Evolutionary conservation across 2,329 filamentous ascomycete genomes (phyloP), one percentile per base, ranked within the genome.

Genomic region (Xylaria sp.): DNA sequence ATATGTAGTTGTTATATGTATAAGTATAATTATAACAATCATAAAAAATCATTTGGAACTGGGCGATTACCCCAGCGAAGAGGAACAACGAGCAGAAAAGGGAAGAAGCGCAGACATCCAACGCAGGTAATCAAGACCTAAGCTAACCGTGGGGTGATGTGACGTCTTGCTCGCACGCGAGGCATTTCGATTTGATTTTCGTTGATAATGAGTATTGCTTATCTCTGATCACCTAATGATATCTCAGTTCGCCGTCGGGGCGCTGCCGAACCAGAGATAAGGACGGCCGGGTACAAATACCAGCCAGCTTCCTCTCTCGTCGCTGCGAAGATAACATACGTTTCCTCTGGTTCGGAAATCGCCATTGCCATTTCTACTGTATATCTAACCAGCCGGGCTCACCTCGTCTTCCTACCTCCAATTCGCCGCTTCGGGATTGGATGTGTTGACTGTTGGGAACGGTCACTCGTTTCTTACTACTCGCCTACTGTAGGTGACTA

Each of bases 121-220:
- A 19, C n/a, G 29, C 35, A 47, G 27, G 29, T 54, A 55, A 62
- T 58, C 35, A 43, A 54, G 43, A 53, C 49, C 51, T 58, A 56
- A 56, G n/a, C n/a, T n/a, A 17, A 29, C 23, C 63, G 65, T 67
- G 65, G 63, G 65, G 65, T 67, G 60, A 56, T 49, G 61, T 59
- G 62, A 65, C 63, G 62, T 62, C 54, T 54, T 44, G 17, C 38
- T 55, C 49, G 51, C 47, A 31, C 48, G 60, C 62, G 64, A 67
- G 61, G 60, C 60, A 65, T 64, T 65, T 64, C 48, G 48, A 60
- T 64, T 65, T 63, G 62, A 63, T 68, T 68, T 65, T 56, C 25
- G 66, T 68, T 69, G 66, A 69, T 69, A 69, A 69, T 69, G 67
- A 52, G 62, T 66, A 66, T 67, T 64, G 51, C 47, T 67, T 64